Base-by-base conservation (phyloP, 495 filamentous ascomycete species). In the Niebla homalea region DNA sequence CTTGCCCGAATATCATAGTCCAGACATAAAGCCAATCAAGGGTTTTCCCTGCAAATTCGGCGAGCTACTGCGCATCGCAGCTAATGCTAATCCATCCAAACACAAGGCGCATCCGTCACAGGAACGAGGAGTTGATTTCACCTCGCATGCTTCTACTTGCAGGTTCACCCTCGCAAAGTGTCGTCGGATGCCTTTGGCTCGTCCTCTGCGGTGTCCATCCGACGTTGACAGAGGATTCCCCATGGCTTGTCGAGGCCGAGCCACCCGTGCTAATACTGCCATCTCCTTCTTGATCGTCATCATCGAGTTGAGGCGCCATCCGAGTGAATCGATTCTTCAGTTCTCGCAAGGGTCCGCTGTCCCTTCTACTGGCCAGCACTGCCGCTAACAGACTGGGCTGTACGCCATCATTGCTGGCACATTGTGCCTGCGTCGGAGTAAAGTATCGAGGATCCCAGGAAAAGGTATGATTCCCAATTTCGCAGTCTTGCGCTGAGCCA, bases 111-210 rank as follows among this genome's bases (percentile, higher is more conserved):
- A 11, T 32, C 8, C 29, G 29, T 32, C 29, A 32, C 14, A 32
- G 7, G 29, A 32, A 32, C 14, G 29, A 32, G 10, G 23, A 22
- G 23, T 26, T 36, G n/a, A 57, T 47, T n/a, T 46, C 48, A 26
- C 55, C 55, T 21, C 42, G 41, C 37, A 57, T 19, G n/a, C 55
- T 54, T 71, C 84, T 46, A 94, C 96, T 53, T 85, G 94, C 69
- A 94, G 95, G 89, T 66, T 96, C 40, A 85, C 89, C 3, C 69
- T 93, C 39, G 72, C 86, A 40, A 84, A 57, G n/a, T 4, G 46
- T 89, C 1, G 20, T 32, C 0, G 14, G 46, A 15, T 41, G 43
- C 12, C 40, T 41, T 35, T 43, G 71, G 70, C 48, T 81, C 77
- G 0, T 70, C 79, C 21, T 78, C 82, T 50, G 79, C 77, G 5